Conservation (phyloP, 495 filamentous ascomycete genomes). For the Talaromyces stipitatus region DNA sequence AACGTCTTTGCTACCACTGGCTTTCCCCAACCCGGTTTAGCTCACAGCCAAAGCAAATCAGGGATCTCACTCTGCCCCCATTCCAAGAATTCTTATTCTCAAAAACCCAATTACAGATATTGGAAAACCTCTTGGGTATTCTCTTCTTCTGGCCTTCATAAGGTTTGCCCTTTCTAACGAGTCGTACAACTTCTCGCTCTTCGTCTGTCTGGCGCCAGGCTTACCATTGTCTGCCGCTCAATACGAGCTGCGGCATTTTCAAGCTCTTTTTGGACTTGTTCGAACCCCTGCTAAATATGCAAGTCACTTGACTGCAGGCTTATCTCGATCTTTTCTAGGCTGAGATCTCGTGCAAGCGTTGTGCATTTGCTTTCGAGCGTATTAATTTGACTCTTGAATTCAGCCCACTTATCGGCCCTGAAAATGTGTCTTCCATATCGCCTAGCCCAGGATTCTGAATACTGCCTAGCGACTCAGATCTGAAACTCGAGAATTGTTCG, state of each 20-base stretch:
- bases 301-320: neutral
- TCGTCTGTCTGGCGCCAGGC: slow-evolving; percentile 1
- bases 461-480: neutral
- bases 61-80: slow-evolving; percentile 12
- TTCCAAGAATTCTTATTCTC: slow-evolving; percentile 9
- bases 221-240: neutral
- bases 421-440: slow-evolving; percentile 8
- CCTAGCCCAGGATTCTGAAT: neutral
- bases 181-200: neutral
- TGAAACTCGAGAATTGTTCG: slow-evolving; percentile 6
- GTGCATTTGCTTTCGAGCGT: slow-evolving; percentile 2
- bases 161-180: slow-evolving; percentile 6
- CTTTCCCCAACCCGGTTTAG: slow-evolving; percentile 50
- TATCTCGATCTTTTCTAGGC: neutral
- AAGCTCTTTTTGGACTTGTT: slow-evolving; percentile 1
- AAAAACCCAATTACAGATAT: slow-evolving; percentile 29
- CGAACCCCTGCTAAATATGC: neutral
- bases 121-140: slow-evolving; percentile 21
- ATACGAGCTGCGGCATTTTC: slow-evolving; percentile 1
- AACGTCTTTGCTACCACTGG: slow-evolving; percentile 42
- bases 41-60: slow-evolving; percentile 39
- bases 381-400: slow-evolving; percentile 3
- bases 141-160: slow-evolving; percentile 35
- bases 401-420: slow-evolving; percentile 10
- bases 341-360: neutral